Evolutionary conservation across 805 yeast species (phyloP).

Genomic region (Hanseniaspora osmophila): DNA sequence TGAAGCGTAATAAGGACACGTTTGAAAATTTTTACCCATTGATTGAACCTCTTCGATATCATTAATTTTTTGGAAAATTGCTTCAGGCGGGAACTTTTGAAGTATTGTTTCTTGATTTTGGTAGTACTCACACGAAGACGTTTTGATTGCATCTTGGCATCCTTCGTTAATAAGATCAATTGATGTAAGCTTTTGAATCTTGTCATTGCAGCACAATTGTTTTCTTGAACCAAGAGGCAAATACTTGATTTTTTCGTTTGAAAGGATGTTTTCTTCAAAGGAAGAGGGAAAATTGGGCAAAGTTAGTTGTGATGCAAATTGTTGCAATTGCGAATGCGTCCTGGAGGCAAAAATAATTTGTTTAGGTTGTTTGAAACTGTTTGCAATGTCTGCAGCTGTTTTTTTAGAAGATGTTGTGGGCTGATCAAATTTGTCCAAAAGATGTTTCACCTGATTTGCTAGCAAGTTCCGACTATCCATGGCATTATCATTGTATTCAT

Average conservation of each 20-base stretch:
- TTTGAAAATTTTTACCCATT: constrained; percentile 40
- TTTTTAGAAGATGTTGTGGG: constrained; percentile 9
- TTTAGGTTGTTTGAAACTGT: constrained; percentile 21
- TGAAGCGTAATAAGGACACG: constrained; percentile 76
- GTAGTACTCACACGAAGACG: constrained; percentile 14
- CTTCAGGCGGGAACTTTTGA: constrained; percentile 25
- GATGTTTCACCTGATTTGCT: constrained; percentile 32
- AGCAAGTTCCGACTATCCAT: constrained; percentile 10
- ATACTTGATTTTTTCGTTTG: constrained; percentile 44
- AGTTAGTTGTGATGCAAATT: constrained; percentile 59
- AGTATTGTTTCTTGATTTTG: constrained; percentile 15
- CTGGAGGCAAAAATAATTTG: constrained; percentile 66
- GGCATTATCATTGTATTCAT: constrained; percentile 18
- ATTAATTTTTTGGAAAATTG: constrained; percentile 41
- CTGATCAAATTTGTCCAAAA: constrained; percentile 30
- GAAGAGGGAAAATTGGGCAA: constrained; percentile 55
- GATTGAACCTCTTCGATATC: constrained; percentile 69
- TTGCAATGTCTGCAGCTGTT: constrained; percentile 5
- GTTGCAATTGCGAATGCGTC: constrained; percentile 80
- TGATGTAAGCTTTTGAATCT: constrained; percentile 36
- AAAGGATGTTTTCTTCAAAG: constrained; percentile 18
- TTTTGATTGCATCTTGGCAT: constrained; percentile 53
- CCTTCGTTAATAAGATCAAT: constrained; percentile 58
- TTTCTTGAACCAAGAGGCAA: constrained; percentile 71
- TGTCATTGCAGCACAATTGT: constrained; percentile 67